Conservation (phyloP, 805 yeast genomes). For the Pichia manshurica region DNA sequence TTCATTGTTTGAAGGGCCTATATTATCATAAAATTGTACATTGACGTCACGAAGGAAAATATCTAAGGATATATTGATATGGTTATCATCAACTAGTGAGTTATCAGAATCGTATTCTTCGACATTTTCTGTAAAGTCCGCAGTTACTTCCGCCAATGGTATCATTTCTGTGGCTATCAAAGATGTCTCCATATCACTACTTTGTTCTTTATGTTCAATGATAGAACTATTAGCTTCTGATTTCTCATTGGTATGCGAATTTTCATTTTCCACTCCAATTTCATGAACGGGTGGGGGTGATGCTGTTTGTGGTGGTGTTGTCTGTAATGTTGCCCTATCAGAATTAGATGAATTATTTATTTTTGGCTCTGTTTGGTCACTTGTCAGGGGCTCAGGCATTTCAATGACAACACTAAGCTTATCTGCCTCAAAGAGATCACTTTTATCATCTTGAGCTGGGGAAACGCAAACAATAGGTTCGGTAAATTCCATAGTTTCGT, state of each 20-base stretch:
- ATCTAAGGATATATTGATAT: constrained; percentile 25
- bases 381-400: constrained; percentile 11
- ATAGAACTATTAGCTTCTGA: neutral
- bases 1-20: constrained; percentile 29
- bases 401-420: constrained; percentile 11
- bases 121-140: constrained; percentile 17
- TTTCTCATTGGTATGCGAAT: neutral
- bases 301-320: neutral
- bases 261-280: neutral
- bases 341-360: too few relatives aligned
- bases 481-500: constrained; percentile 10
- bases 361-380: neutral
- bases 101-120: constrained; percentile 22
- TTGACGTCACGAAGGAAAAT: constrained; percentile 26
- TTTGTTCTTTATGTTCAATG: neutral
- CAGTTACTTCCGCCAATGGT: constrained; percentile 29
- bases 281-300: neutral
- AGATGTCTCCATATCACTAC: constrained; percentile 13
- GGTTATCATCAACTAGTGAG: constrained; percentile 23
- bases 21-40: constrained; percentile 28
- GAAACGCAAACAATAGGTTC: neutral
- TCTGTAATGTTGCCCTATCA: neutral
- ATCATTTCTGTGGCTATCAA: constrained; percentile 24
- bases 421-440: neutral
- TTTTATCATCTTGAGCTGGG: neutral